Base-by-base conservation (phyloP, 768 basidiomycete genomes). In the Lactarius indigo region DNA sequence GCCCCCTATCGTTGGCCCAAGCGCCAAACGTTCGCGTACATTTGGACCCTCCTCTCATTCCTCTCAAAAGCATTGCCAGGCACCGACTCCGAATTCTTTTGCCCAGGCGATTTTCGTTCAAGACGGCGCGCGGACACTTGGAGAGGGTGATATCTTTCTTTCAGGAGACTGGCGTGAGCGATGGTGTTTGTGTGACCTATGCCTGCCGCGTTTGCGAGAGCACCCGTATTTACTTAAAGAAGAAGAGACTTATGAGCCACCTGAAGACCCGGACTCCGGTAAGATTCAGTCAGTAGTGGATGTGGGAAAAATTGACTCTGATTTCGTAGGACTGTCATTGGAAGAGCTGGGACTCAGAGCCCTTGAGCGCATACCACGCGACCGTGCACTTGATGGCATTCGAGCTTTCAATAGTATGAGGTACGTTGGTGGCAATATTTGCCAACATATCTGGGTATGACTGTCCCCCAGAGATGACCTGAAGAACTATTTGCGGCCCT, bases 331-430 rank as follows among this genome's bases (percentile, higher is more conserved):
- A 30, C 78, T 92, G 59, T 90, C 92, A 20, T 77, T 94, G 39
- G 92, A 94, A 74, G 91, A 92, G 73, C 82, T 94, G 6, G 92
- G 92, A 13, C 81, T 92, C 80, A 88, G 92, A 58, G 92, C 92
- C 1, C 77, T 94, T 10, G 79, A 83, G 63, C 82, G 84, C 59
- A 73, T 94, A 33, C 92, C 92, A 41, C 87, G 92, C 64, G 92
- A 92, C 58, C 85, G 82, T 63, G 91, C 91, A 6, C 84, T 94
- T 63, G 89, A 94, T 71, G 90, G 92, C 1, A 92, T 94, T 28
- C 84, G 86, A 64, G 92, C 91, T 5, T 94, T 91, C 77, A 92
- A 93, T 70, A 80, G 83, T 64, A 88, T 94, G 90, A 82, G 90
- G 92, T 92, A 69, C 60, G 84, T 20, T 76, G 26, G 17, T 42